A percentile compares a stretch with the other conserved stretches of the same genome.
Evolutionary conservation across 2,329 filamentous ascomycete species (phyloP).

Genomic region (Trichoderma koningiopsis): DNA sequence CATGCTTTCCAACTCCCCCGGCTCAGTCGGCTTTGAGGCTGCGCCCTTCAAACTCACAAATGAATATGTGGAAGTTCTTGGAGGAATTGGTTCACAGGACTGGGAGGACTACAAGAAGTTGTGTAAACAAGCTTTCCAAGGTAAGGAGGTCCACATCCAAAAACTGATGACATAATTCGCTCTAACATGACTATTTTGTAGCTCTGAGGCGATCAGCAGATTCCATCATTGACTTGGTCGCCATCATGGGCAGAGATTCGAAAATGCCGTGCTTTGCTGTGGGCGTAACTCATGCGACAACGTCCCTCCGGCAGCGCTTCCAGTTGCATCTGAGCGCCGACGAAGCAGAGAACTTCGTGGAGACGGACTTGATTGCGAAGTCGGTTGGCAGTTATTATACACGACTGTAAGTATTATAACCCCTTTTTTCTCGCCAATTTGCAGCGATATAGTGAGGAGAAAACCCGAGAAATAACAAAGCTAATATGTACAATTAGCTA

Average conservation of each 20-base stretch:
- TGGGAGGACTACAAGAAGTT: conserved; percentile 76
- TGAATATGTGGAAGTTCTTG: conserved; percentile 82
- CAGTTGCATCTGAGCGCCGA: conserved; percentile 81
- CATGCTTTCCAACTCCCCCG: conserved; percentile 85
- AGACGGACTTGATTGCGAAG: conserved; percentile 77
- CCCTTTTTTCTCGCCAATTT: not conserved
- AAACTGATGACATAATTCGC: not conserved
- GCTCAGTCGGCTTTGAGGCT: conserved; percentile 81
- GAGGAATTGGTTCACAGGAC: conserved; percentile 68
- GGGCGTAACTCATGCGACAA: conserved; percentile 71
- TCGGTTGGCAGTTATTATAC: conserved; percentile 86
- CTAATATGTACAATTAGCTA: conserved; percentile 54
- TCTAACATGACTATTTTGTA: conserved; percentile 37
- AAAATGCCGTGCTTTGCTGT: conserved; percentile 83
- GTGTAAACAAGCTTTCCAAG: conserved; percentile 83
- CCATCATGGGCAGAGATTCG: conserved; percentile 80
- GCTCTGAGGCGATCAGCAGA: conserved; percentile 77
- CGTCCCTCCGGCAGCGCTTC: conserved; percentile 71
- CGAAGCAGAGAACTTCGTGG: conserved; percentile 79
- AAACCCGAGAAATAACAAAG: not conserved
- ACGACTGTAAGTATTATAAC: conserved; percentile 63
- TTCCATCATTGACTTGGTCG: conserved; percentile 77
- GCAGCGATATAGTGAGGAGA: conserved; percentile 10
- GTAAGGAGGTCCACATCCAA: conserved; percentile 44
- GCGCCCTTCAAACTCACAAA: conserved; percentile 85